A percentile compares a stretch with the other conserved stretches of the same genome.
Conservation (phyloP, 78 protist genomes). For the slime mould (Dictyostelium discoideum) region dicty_2.7 NC_007090.3:3311001-3311500, state of each 20-base stretch:
- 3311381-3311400: not conserved
- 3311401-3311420: not conserved
- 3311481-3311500: constrained; percentile 2
- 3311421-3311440: constrained; percentile 67
- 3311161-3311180: not conserved
- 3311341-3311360: not conserved
- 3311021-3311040: constrained; percentile 41
- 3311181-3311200: not conserved
- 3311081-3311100: constrained; percentile 26
- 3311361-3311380: constrained; percentile 9
- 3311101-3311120: not conserved
- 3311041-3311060: constrained; percentile 42
- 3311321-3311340: not conserved
- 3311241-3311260: not conserved
- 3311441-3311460: constrained; percentile 41
- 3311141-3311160: not conserved
- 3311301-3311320: not conserved
- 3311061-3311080: constrained; percentile 41
- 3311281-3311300: not conserved
- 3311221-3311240: not conserved
- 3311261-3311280: not conserved
- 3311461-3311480: constrained; percentile 25
- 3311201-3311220: not conserved
- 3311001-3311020: constrained; percentile 73
- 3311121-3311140: not conserved